Evolutionary conservation across 148 eudicot genomes (phyloP).

Genomic region (Rheum nobile): DNA sequence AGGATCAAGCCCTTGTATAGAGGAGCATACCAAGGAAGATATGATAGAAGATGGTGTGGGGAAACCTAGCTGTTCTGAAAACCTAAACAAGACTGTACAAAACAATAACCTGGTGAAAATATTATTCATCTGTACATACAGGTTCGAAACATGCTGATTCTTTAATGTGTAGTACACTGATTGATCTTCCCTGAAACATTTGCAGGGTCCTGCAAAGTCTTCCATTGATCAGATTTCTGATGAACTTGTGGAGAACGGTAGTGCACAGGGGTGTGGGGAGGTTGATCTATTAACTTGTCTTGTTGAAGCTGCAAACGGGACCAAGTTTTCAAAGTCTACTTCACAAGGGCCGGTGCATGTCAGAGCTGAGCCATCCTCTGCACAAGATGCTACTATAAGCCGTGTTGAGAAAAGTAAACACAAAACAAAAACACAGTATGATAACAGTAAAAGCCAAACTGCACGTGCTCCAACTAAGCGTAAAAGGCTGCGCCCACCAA

Average conservation of each 20-base stretch:
- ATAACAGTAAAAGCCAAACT: conserved; percentile 16
- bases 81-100: conserved; percentile 46
- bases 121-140: not conserved
- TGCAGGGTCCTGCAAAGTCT: conserved; percentile 54
- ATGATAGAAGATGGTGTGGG: conserved; percentile 45
- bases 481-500: conserved; percentile 29
- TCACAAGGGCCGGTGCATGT: conserved; percentile 42
- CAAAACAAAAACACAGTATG: conserved; percentile 29
- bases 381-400: conserved; percentile 26
- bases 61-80: conserved; percentile 68
- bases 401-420: conserved; percentile 32
- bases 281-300: conserved; percentile 49
- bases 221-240: conserved; percentile 30
- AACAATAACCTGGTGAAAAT: conserved; percentile 50
- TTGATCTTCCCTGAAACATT: not conserved
- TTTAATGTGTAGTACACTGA: not conserved
- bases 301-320: conserved; percentile 80
- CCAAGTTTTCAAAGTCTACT: conserved; percentile 52
- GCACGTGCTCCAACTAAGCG: conserved; percentile 31
- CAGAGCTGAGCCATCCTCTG: conserved; percentile 30
- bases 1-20: conserved; percentile 42
- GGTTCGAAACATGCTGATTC: not conserved
- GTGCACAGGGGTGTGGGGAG: conserved; percentile 66
- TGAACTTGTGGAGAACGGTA: conserved; percentile 34
- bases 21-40: conserved; percentile 46